Evolutionary conservation across 345 rosid genomes (phyloP).

Genomic region (Boechera retrofracta): DNA sequence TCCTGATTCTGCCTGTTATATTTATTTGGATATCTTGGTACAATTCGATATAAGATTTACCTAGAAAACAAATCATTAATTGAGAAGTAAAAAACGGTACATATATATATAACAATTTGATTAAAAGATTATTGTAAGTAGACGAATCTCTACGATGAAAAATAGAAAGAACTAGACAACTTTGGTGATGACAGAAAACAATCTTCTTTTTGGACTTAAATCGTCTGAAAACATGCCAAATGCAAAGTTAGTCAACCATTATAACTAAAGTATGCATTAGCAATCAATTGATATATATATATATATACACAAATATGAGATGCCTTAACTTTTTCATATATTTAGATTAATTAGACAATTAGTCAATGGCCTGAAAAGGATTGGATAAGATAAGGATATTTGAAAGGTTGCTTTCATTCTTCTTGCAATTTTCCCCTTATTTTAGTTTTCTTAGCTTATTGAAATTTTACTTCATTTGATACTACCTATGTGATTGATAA

Average conservation of each 20-base stretch:
- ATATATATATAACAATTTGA: neutral
- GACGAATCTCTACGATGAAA: neutral
- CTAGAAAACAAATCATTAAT: neutral
- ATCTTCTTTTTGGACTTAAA: neutral
- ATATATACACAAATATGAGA: neutral
- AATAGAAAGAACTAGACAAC: neutral
- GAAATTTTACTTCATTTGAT: neutral
- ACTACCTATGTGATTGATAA: neutral
- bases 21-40: neutral
- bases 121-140: neutral
- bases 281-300: slow-evolving; percentile 15
- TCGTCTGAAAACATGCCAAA: slow-evolving; percentile 14
- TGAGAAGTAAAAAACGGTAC: neutral
- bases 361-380: slow-evolving; percentile 38
- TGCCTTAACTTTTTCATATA: neutral
- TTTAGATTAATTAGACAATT: slow-evolving; percentile 8
- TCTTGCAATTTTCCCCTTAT: neutral
- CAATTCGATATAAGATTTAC: neutral
- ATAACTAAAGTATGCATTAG: slow-evolving; percentile 4
- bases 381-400: slow-evolving; percentile 42
- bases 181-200: neutral
- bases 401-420: slow-evolving; percentile 28
- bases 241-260: slow-evolving; percentile 26
- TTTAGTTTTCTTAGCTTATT: neutral
- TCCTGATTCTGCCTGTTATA: neutral